A percentile compares a stretch with the other conserved stretches of the same genome.
Conservation (phyloP, 768 basidiomycete genomes). For the Tricholoma sp. region DNA sequence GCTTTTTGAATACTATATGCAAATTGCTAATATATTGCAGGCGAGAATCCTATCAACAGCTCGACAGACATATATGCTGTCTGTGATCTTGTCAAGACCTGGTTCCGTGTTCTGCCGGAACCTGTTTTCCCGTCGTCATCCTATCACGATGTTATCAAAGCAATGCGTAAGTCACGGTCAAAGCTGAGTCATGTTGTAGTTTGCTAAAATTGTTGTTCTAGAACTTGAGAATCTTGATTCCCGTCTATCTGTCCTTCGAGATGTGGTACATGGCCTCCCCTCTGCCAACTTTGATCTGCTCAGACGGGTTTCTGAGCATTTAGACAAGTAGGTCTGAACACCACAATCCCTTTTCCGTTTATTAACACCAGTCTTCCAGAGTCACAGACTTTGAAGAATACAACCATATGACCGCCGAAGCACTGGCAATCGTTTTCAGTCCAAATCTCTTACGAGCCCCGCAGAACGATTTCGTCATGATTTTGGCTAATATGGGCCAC, state of each 20-base stretch:
- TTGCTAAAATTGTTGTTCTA: constrained; percentile 17
- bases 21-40: constrained; percentile 21
- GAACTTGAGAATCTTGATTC: constrained; percentile 68
- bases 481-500: constrained; percentile 76
- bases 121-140: constrained; percentile 68
- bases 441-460: constrained; percentile 76
- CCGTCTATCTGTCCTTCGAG: constrained; percentile 58
- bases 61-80: constrained; percentile 77
- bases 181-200: not conserved
- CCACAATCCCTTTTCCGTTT: not conserved
- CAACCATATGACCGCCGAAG: constrained; percentile 87
- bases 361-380: constrained; percentile 26
- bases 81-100: constrained; percentile 79
- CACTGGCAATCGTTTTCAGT: constrained; percentile 82
- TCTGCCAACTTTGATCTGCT: constrained; percentile 74
- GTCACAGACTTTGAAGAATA: constrained; percentile 87
- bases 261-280: constrained; percentile 65
- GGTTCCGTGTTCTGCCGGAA: constrained; percentile 81
- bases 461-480: constrained; percentile 72
- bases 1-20: not conserved
- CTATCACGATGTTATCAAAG: constrained; percentile 66
- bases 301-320: constrained; percentile 73
- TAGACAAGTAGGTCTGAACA: constrained; percentile 54
- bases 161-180: constrained; percentile 50
- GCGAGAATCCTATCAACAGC: constrained; percentile 54